A percentile compares a stretch with the other conserved stretches of the same genome.
Evolutionary conservation across 805 yeast species (phyloP).

Genomic region (Metschnikowia lochheadii): DNA sequence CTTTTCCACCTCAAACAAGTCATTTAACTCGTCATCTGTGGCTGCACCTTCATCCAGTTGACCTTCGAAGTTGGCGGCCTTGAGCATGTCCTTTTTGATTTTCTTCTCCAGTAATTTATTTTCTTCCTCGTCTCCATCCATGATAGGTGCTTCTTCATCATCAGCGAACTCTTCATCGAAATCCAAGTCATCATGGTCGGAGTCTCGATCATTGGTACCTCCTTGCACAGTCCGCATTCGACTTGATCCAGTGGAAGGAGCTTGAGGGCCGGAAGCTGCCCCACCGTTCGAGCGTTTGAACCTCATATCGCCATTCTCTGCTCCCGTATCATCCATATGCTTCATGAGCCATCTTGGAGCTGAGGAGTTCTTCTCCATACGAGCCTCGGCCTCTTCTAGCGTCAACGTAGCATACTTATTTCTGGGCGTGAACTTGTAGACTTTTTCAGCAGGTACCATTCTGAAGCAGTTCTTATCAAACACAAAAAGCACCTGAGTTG

Average conservation of each 20-base stretch:
- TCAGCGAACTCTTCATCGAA: conserved; percentile 97
- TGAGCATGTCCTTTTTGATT: conserved; percentile 78
- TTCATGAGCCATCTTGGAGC: conserved; percentile 96
- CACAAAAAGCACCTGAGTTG: conserved; percentile 75
- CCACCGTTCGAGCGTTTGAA: conserved; percentile 29
- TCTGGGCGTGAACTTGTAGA: conserved; percentile 88
- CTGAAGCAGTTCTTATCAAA: conserved; percentile 86
- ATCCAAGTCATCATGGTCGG: conserved; percentile 89
- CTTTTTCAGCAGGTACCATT: conserved; percentile 93
- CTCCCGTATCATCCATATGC: conserved; percentile 64
- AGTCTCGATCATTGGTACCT: conserved; percentile 50
- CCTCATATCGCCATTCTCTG: conserved; percentile 42
- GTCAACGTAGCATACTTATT: conserved; percentile 92
- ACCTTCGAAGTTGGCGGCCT: conserved; percentile 72
- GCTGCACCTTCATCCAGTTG: conserved; percentile 54
- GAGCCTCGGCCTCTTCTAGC: conserved; percentile 92
- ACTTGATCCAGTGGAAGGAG: conserved; percentile 2
- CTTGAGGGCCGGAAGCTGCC: conserved; percentile 3
- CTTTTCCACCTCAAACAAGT: conserved; percentile 58
- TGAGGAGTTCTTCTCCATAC: conserved; percentile 74
- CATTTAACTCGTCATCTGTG: conserved; percentile 60
- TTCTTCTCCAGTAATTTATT: conserved; percentile 82
- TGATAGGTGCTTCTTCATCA: conserved; percentile 97
- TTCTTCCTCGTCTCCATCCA: conserved; percentile 95
- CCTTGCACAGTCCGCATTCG: conserved; percentile 43